phyloP scores from a whole-genome alignment of 345 rosid species.

The Lepidium didymum region DNA sequence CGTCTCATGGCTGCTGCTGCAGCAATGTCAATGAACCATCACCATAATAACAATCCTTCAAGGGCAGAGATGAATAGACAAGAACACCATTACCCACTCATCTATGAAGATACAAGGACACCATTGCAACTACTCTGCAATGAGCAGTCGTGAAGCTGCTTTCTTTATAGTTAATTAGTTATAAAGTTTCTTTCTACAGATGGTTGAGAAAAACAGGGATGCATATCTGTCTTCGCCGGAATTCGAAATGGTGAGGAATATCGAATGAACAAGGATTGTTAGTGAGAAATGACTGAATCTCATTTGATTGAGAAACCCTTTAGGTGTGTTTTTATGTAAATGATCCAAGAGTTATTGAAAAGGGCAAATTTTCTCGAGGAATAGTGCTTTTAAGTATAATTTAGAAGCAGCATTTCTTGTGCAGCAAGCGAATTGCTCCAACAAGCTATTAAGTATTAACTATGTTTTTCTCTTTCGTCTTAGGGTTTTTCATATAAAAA shows the following conservation, averaged over 20 bases:
- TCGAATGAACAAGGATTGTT: neutral
- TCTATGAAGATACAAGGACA: constrained; percentile 31
- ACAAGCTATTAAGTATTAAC: neutral
- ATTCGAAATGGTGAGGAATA: neutral
- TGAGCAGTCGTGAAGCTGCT: constrained; percentile 32
- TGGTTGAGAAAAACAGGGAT: constrained; percentile 7
- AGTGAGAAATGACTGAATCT: constrained; percentile 1
- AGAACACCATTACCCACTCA: constrained; percentile 41
- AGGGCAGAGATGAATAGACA: constrained; percentile 33
- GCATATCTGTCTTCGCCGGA: neutral
- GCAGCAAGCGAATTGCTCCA: neutral
- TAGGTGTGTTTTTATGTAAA: constrained; percentile 4
- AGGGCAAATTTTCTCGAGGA: neutral
- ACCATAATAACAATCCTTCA: constrained; percentile 1
- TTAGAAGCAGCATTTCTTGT: neutral
- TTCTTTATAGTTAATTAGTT: constrained; percentile 16
- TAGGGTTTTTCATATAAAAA: neutral
- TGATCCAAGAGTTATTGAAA: neutral
- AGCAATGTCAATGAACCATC: constrained; percentile 28
- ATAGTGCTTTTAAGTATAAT: neutral
- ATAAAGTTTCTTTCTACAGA: neutral
- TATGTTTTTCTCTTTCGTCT: neutral
- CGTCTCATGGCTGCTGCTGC: constrained; percentile 36
- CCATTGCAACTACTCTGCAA: constrained; percentile 62
- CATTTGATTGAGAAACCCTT: neutral